These are phyloP conservation scores for Fragaria nilgerrensis DNA, from an alignment of 306 rosid species.

Conservation along the genomic window DNA sequence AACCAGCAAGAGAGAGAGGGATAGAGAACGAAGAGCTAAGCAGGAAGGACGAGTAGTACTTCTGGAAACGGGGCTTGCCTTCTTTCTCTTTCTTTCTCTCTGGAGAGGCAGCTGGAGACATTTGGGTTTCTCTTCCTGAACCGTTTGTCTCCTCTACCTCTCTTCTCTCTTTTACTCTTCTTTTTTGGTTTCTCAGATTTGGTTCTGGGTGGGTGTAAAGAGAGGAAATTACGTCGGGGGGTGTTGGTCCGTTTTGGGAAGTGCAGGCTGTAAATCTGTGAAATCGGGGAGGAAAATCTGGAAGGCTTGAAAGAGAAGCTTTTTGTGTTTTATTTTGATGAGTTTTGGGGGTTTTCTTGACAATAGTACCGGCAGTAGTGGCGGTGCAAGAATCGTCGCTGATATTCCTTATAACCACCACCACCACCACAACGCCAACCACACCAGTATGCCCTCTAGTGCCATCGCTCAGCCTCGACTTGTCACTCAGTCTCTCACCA, in stretches of 20 bases:
- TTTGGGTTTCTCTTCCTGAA: constrained; percentile 30
- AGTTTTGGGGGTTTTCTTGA: constrained; percentile 92
- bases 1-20: constrained; percentile 39
- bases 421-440: constrained; percentile 24
- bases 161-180: constrained; percentile 6
- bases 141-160: constrained; percentile 51
- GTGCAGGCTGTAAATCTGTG: constrained; percentile 11
- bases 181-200: not conserved
- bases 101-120: constrained; percentile 57
- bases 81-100: constrained; percentile 66
- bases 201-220: not conserved
- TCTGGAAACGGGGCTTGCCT: constrained; percentile 36
- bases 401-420: constrained; percentile 54
- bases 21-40: constrained; percentile 63
- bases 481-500: constrained; percentile 68
- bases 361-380: constrained; percentile 55
- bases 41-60: not conserved
- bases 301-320: constrained; percentile 1
- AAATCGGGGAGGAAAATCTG: constrained; percentile 3
- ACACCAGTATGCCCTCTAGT: constrained; percentile 62
- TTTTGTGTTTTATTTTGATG: constrained; percentile 54
- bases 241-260: not conserved
- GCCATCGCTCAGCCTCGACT: constrained; percentile 72
- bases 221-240: constrained; percentile 6
- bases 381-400: constrained; percentile 57